Conservation (phyloP, 2,329 filamentous ascomycete species). For the Blumeria hordei region DNA sequence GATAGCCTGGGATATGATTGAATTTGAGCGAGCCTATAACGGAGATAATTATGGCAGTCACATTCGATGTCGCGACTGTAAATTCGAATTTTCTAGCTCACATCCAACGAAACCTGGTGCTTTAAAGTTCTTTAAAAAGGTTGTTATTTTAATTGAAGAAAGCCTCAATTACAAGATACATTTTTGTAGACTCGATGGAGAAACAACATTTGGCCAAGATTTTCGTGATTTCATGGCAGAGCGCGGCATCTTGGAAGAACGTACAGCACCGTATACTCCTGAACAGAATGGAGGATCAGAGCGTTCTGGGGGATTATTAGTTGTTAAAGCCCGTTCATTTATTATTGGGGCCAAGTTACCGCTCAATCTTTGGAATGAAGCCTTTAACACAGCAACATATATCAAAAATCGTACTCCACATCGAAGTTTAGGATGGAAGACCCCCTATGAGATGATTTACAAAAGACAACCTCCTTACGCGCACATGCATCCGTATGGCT, state of each 20-base stretch:
- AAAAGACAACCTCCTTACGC: neutral
- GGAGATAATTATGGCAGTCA: constrained; percentile 1
- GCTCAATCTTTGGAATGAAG: neutral
- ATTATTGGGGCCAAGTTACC: neutral
- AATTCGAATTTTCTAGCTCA: neutral
- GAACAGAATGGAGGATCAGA: neutral
- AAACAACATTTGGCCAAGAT: neutral
- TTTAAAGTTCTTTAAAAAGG: neutral
- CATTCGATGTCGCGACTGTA: neutral
- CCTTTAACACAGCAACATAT: neutral
- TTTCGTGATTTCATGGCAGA: neutral
- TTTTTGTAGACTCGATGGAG: neutral
- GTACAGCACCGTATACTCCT: neutral
- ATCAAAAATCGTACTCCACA: neutral
- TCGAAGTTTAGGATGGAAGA: neutral
- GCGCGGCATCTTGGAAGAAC: neutral
- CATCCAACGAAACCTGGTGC: neutral
- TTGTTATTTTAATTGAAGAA: neutral
- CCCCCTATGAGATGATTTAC: neutral
- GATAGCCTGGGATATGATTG: neutral
- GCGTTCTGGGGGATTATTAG: neutral
- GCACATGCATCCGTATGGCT: neutral
- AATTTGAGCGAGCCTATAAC: neutral
- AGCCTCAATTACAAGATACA: neutral
- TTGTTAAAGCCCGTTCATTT: neutral